Evolutionary conservation across 2,329 filamentous ascomycete species (phyloP), one percentile per base, ranked within the genome.

Genomic region (Pochonia chlamydosporia): DNA sequence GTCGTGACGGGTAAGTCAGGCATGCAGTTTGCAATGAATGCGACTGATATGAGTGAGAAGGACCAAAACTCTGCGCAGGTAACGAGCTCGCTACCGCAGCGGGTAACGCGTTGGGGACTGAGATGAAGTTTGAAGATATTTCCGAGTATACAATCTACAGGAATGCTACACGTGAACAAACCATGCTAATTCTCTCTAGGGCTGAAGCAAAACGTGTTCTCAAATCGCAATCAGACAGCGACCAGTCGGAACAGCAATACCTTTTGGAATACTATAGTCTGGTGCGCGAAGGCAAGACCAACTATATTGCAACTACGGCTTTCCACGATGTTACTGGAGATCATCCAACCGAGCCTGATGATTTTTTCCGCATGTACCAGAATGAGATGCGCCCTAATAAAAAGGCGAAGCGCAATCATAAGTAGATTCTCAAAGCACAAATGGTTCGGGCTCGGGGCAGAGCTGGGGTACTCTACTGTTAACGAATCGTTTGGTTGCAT

Each of bases 201-300:
- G 33, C 30, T 10, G 50, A 54, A 26, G 52, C 52, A 14, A 54
- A 50, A 25, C 45, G 45, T 11, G 44, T 52, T 1, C 33, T 54
- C 8, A 46, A 44, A 31, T 39, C 40, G 7, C 43, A 54, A 20
- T 49, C 47, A 4, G 42, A 51, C 4, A 51, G 44, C 18, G 64
- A 67, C 31, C 49, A 59, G 4, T 66, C 68, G 1, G 73, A 77
- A 58, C 63, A 68, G 46, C 54, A 74, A 54, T 75, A 73, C 52
- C 54, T 77, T 5, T 65, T 77, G 5, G 72, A 78, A 52, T 77
- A 76, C 58, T 77, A 75, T 59, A 71, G 69, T 37, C 62, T 78
- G 8, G 73, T 77, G 9, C 65, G 71, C 40, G 72, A 75, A 52
- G 74, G 74, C 16, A 77, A 76, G 63, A 74, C 73, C 0, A 78